phyloP scores from a whole-genome alignment of 345 rosid genomes.

The Salix exigua region DNA sequence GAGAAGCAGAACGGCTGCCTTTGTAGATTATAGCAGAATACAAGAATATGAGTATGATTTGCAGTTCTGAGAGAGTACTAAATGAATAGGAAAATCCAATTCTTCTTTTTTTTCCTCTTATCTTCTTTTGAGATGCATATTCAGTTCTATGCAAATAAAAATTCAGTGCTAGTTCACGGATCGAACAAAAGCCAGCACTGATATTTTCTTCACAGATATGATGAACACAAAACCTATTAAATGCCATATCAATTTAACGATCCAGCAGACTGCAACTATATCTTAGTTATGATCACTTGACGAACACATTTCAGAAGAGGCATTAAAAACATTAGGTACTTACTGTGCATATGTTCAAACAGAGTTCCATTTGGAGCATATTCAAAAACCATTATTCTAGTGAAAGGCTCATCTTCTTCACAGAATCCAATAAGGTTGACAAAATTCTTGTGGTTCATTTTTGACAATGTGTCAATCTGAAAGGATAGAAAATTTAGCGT shows the following conservation, averaged over 20 bases:
- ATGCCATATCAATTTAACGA: background rate
- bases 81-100: background rate
- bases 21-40: background rate
- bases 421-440: slow-evolving; percentile 83
- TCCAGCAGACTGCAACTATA: background rate
- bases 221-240: background rate
- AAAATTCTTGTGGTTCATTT: slow-evolving; percentile 87
- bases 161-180: background rate
- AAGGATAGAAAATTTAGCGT: slow-evolving; percentile 14
- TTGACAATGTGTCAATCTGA: slow-evolving; percentile 76
- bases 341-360: slow-evolving; percentile 87
- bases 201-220: background rate
- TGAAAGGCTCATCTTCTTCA: slow-evolving; percentile 76
- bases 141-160: background rate
- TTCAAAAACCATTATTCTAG: slow-evolving; percentile 89
- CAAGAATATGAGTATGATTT: background rate
- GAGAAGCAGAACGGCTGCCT: background rate
- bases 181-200: background rate
- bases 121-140: background rate
- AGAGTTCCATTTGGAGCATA: slow-evolving; percentile 96
- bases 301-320: background rate
- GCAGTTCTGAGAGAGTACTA: background rate
- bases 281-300: background rate
- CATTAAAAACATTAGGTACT: slow-evolving; percentile 22
- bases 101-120: background rate